Evolutionary conservation across 2,329 filamentous ascomycete genomes (phyloP).

Genomic region (Blumeriella jaapii): DNA sequence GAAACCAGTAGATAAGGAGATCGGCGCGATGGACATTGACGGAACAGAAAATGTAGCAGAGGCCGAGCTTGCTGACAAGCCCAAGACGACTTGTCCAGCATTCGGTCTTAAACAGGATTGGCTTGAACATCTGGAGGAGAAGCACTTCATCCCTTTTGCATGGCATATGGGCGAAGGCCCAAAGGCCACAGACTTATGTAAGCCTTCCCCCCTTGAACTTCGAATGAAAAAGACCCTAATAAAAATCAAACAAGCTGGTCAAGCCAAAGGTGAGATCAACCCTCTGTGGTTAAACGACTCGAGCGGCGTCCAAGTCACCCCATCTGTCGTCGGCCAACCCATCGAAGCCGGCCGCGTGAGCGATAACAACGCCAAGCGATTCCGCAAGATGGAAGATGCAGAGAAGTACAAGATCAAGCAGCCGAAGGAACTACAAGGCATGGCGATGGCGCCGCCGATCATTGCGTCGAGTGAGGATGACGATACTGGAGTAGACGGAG

Average conservation of each 20-base stretch:
- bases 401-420: slow-evolving; percentile 4
- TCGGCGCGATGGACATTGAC: slow-evolving; percentile 9
- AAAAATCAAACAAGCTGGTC: slow-evolving; percentile 9
- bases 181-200: slow-evolving; percentile 30
- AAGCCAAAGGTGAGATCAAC: slow-evolving; percentile 2
- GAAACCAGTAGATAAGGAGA: slow-evolving; percentile 11
- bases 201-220: neutral
- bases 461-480: slow-evolving; percentile 1
- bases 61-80: neutral
- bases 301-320: slow-evolving; percentile 45
- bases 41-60: too few relatives aligned
- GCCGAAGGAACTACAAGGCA: slow-evolving; percentile 1
- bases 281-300: slow-evolving; percentile 38
- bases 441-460: slow-evolving; percentile 1
- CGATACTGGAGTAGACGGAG: neutral
- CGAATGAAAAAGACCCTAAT: neutral
- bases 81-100: neutral
- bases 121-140: slow-evolving; percentile 39
- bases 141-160: slow-evolving; percentile 40
- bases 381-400: slow-evolving; percentile 7
- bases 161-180: slow-evolving; percentile 52
- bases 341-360: slow-evolving; percentile 32
- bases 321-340: slow-evolving; percentile 40
- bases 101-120: slow-evolving; percentile 28
- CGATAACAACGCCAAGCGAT: slow-evolving; percentile 19